Conservation (phyloP, 2,329 filamentous ascomycete genomes). For the Neofusicoccum kwambonambiense region DNA sequence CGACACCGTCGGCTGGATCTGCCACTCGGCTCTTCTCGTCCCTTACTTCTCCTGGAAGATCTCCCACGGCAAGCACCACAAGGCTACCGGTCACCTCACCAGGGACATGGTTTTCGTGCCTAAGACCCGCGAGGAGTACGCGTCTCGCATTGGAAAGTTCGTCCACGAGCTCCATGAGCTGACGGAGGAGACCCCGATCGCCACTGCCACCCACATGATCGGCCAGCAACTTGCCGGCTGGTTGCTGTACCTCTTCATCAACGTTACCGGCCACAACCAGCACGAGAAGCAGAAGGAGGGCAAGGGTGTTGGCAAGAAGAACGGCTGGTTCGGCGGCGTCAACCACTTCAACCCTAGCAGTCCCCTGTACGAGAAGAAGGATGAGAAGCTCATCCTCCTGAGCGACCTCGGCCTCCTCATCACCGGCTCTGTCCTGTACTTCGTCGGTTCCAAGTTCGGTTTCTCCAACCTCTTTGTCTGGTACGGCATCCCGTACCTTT, state of each 20-base stretch:
- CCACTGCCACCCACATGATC: constrained; percentile 71
- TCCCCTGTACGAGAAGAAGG: constrained; percentile 87
- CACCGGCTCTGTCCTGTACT: constrained; percentile 60
- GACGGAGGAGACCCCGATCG: constrained; percentile 89
- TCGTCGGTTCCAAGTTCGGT: constrained; percentile 74
- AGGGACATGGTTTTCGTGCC: constrained; percentile 99
- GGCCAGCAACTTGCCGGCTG: constrained; percentile 88
- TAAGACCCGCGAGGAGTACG: constrained; percentile 80
- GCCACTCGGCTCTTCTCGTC: constrained; percentile 84
- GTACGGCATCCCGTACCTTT: constrained; percentile 93
- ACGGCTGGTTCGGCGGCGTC: constrained; percentile 76
- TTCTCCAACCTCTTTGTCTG: constrained; percentile 86
- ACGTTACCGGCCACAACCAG: constrained; percentile 94
- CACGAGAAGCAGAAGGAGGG: constrained; percentile 90
- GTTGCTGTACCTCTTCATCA: constrained; percentile 86
- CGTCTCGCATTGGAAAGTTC: constrained; percentile 69
- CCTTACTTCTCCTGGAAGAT: constrained; percentile 99
- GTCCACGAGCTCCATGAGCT: constrained; percentile 84
- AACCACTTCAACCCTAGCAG: constrained; percentile 92
- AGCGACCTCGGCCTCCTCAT: constrained; percentile 77
- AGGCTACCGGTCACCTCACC: constrained; percentile 94
- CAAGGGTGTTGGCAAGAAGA: constrained; percentile 87
- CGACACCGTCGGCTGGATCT: constrained; percentile 87
- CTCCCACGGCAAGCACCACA: constrained; percentile 99
- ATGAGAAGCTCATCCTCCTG: constrained; percentile 80